phyloP scores from a whole-genome alignment of 2,329 filamentous ascomycete species.

The Verticillium isaacii region DNA sequence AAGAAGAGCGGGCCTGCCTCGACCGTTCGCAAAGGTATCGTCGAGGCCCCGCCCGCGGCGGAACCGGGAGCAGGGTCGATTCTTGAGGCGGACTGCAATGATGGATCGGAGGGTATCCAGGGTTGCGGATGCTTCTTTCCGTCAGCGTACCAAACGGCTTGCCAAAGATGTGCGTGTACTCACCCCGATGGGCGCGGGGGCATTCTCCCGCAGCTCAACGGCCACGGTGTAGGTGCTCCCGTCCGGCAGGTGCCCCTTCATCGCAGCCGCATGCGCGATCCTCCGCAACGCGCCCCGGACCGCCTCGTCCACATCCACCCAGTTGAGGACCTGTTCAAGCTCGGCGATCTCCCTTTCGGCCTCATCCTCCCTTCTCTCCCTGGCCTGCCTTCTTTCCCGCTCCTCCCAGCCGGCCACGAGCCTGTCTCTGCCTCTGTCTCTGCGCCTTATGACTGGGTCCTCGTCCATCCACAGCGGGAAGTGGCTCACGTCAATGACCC shows the following conservation, averaged over 20 bases:
- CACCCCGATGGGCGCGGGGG: constrained; percentile 53
- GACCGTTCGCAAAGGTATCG: constrained; percentile 47
- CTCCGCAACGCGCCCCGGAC: constrained; percentile 63
- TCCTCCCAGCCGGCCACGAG: background rate
- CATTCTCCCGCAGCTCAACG: constrained; percentile 63
- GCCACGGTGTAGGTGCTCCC: constrained; percentile 73
- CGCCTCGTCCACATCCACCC: constrained; percentile 65
- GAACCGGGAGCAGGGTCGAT: constrained; percentile 21
- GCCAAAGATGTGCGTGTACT: constrained; percentile 18
- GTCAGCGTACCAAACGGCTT: background rate
- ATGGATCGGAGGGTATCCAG: constrained; percentile 54
- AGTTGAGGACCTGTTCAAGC: constrained; percentile 33
- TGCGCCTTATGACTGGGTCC: background rate
- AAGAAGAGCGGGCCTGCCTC: constrained; percentile 57
- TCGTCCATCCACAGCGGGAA: constrained; percentile 41
- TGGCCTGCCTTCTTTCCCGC: constrained; percentile 9
- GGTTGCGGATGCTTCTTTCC: constrained; percentile 48
- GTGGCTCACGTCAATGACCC: constrained; percentile 52
- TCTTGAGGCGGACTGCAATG: constrained; percentile 34
- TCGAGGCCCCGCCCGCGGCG: constrained; percentile 31
- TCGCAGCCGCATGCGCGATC: constrained; percentile 55
- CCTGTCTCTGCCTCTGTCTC: background rate
- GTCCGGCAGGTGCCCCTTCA: constrained; percentile 51
- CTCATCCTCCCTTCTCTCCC: constrained; percentile 16
- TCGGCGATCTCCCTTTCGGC: constrained; percentile 13